Conservation (phyloP, 1,139 yeast species). For the Nakaseomyces bracarensis region DNA sequence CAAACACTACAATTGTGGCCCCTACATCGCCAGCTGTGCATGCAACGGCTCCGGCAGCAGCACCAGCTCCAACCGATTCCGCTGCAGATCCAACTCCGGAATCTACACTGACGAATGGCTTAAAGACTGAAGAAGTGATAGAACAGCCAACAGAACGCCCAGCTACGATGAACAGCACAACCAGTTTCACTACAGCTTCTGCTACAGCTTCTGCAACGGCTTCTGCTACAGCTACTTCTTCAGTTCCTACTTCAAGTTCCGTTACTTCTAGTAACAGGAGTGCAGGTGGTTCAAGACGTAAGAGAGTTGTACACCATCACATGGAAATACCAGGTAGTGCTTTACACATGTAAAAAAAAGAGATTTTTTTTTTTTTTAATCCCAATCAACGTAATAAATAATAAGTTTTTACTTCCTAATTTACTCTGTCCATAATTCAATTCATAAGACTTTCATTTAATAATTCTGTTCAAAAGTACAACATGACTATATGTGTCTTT, state of each 20-base stretch:
- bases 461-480: no score
- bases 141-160: slow-evolving; percentile 1
- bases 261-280: not conserved
- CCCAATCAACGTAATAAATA: not conserved
- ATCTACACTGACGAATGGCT: no score
- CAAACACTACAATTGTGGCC: not conserved
- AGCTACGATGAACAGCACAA: not conserved
- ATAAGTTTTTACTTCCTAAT: not conserved
- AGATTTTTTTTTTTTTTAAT: no score
- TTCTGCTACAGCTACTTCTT: no score
- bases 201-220: no score
- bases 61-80: no score
- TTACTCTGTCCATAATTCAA: no score
- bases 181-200: not conserved
- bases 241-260: slow-evolving; percentile 3
- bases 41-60: slow-evolving; percentile 3
- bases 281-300: slow-evolving; percentile 4
- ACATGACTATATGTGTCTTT: no score
- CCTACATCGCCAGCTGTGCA: no score
- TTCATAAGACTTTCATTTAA: no score
- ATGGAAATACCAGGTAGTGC: slow-evolving; percentile 14
- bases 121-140: no score
- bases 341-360: not conserved
- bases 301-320: slow-evolving; percentile 15
- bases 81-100: slow-evolving; percentile 1